A percentile compares a stretch with the other conserved stretches of the same genome.
Evolutionary conservation across 1,139 yeast genomes (phyloP).

Genomic region (Yamadazyma atlantica): DNA sequence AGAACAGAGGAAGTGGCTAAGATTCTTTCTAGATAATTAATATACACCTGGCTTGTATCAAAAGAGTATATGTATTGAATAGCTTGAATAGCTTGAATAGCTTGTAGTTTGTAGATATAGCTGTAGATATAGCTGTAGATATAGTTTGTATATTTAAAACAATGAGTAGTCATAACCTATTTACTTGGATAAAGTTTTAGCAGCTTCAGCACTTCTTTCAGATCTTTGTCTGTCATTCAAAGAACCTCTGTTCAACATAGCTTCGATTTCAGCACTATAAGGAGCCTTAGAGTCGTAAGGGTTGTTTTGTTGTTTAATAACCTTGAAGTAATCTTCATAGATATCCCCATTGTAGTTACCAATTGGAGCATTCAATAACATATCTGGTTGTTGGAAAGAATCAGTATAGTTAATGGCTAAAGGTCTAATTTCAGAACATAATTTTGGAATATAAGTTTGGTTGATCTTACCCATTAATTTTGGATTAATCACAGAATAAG

Average conservation of each 20-base stretch:
- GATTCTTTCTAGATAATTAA: constrained; percentile 23
- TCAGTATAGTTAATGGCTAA: constrained; percentile 85
- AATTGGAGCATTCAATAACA: constrained; percentile 79
- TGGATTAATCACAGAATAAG: constrained; percentile 55
- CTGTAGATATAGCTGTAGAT: too few relatives aligned
- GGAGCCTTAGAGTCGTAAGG: constrained; percentile 60
- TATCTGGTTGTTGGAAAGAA: constrained; percentile 83
- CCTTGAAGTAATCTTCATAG: constrained; percentile 70
- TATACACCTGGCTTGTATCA: too few relatives aligned
- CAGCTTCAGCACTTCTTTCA: constrained; percentile 44
- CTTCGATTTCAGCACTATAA: constrained; percentile 51
- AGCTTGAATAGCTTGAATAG: too few relatives aligned
- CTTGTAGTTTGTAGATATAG: too few relatives aligned
- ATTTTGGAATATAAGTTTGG: constrained; percentile 40
- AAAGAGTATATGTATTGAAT: too few relatives aligned
- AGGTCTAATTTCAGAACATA: constrained; percentile 56
- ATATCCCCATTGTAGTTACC: constrained; percentile 86
- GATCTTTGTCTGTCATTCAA: constrained; percentile 49
- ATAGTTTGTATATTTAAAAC: too few relatives aligned
- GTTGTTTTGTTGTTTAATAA: constrained; percentile 52
- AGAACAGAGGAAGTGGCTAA: constrained; percentile 40
- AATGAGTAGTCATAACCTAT: constrained; percentile 1
- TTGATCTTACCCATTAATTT: constrained; percentile 46
- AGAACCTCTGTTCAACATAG: constrained; percentile 52
- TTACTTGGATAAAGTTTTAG: constrained; percentile 28